Evolutionary conservation across 2,329 filamentous ascomycete genomes (phyloP), one percentile per base, ranked within the genome.

Genomic region (Periconia sp.): DNA sequence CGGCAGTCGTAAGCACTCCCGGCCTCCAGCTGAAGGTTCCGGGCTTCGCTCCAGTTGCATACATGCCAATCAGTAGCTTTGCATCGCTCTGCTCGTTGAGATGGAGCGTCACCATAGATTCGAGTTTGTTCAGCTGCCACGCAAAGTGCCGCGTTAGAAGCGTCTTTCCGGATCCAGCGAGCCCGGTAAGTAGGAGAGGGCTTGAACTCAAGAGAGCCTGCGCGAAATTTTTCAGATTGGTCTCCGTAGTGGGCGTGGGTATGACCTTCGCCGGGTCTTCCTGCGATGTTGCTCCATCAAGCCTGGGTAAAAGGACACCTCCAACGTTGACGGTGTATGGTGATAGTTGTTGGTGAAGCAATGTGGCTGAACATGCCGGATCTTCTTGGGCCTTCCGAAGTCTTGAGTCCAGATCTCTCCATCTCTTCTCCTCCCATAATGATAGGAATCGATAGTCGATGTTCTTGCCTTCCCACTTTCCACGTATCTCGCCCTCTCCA

Each of bases 31-130:
- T 82, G 66, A 99, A 99, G 8, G 89, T 92, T 1, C 92, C 92
- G 1, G 91, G 92, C 48, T 86, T 88, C 12, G 87, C 83, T 44
- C 91, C 92, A 16, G 91, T 94, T 1, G 92, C 89, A 71, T 99
- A 97, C 66, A 97, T 84, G 3, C 94, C 94, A 50, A 99, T 84
- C 28, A 99, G 82, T 75, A 95, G 88, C 70, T 99, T 99, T 0
- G 92, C 92, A 71, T 99, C 94, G 2, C 92, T 97, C 70, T 99
- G 95, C 70, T 97, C 94, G 65, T 99, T 99, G 23, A 99, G 77
- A 70, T 99, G 92, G 21, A 99, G 78, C 3, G 92, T 97, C 38
- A 99, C 87, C 84, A 99, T 91, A 46, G 82, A 83, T 5, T 85
- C 81, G 16, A 88, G 82, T 71, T 89, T 89, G 48, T 88, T 88